Conservation (phyloP, 768 basidiomycete genomes). For the Collybia mongolica region DNA sequence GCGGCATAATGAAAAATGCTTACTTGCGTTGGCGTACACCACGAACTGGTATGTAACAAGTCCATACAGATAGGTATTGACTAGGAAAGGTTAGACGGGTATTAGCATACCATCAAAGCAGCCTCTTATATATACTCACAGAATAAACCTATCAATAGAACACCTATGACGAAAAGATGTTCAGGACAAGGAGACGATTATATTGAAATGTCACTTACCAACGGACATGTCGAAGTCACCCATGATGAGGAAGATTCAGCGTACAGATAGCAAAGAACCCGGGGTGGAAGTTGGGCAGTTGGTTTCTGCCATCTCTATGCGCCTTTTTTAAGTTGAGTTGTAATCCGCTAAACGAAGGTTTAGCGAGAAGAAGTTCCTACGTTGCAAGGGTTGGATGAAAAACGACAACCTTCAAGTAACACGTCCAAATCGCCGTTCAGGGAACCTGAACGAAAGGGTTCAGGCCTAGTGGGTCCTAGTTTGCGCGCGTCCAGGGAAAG, state of each 20-base stretch:
- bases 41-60: conserved; percentile 38
- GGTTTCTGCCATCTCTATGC: background rate
- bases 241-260: conserved; percentile 11
- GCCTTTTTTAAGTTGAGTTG: background rate
- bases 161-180: conserved; percentile 13
- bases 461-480: no score
- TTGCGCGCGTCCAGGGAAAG: no score
- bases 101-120: no score
- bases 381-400: conserved; percentile 8
- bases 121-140: conserved; percentile 12
- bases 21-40: conserved; percentile 27
- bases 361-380: conserved; percentile 4
- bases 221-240: conserved; percentile 25
- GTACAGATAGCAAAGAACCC: background rate
- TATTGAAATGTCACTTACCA: conserved; percentile 16
- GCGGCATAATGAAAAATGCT: conserved; percentile 2
- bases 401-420: conserved; percentile 1
- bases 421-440: conserved; percentile 3
- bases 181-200: background rate
- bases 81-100: conserved; percentile 9
- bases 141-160: conserved; percentile 23
- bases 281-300: background rate
- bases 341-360: background rate
- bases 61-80: conserved; percentile 30
- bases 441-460: background rate